Percentiles rank a stretch among this genome's conserved stretches.
Conservation (phyloP, 1,139 yeast genomes). For the Sugiyamaella xylanicola region DNA sequence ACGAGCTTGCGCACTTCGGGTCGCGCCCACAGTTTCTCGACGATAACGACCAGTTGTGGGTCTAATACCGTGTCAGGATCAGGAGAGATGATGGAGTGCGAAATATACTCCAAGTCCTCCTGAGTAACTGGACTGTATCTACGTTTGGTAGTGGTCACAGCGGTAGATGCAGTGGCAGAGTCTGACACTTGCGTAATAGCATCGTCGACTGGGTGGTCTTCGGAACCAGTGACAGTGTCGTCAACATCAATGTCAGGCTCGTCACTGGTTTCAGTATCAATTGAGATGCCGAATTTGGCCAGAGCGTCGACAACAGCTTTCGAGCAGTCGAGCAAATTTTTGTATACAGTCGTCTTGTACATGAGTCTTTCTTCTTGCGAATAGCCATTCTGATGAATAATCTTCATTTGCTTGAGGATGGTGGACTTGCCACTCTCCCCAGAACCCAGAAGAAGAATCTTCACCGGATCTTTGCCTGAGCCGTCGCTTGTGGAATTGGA, state of each 20-base stretch:
- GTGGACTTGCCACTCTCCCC: constrained; percentile 81
- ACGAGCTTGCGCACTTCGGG: constrained; percentile 62
- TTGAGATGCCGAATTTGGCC: constrained; percentile 32
- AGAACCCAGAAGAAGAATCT: constrained; percentile 67
- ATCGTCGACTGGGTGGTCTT: not conserved
- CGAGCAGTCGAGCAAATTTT: constrained; percentile 65
- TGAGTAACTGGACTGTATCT: constrained; percentile 22
- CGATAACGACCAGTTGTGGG: constrained; percentile 34
- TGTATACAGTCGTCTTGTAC: constrained; percentile 67
- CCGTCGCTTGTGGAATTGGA: not conserved
- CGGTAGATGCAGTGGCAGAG: not conserved
- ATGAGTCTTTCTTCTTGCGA: constrained; percentile 61
- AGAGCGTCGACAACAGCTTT: constrained; percentile 62
- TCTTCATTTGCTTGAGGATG: constrained; percentile 74
- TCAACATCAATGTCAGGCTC: not conserved
- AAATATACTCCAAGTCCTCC: constrained; percentile 32
- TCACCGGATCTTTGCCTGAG: constrained; percentile 39
- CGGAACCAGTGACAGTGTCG: not conserved
- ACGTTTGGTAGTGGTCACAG: not conserved
- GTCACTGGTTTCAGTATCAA: constrained; percentile 20
- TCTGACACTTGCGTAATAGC: not conserved
- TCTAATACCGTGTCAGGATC: constrained; percentile 39
- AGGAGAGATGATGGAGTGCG: constrained; percentile 35
- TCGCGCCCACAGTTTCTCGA: constrained; percentile 53
- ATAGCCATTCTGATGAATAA: constrained; percentile 70